Base-by-base conservation (phyloP, 2,329 filamentous ascomycete species). In the Celoporthe dispersa region DNA sequence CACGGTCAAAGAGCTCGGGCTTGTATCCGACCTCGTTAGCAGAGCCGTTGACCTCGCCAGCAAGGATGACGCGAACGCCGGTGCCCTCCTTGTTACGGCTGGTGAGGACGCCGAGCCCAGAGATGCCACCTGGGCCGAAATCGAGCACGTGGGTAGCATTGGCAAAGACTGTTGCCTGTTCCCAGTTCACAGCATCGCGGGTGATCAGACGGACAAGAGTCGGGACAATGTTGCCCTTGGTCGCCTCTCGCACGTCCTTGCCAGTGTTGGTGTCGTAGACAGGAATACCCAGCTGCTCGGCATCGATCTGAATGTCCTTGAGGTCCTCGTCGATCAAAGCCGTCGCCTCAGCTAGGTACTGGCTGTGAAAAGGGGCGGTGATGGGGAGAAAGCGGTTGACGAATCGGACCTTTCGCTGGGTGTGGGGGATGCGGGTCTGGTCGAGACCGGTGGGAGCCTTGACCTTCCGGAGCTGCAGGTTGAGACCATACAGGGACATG, bases 11-110 rank as follows among this genome's bases (percentile, higher is more conserved):
- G 66, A 99, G 87, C 82, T 99, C 96, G 2, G 95, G 92, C 86
- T 99, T 99, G 86, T 98, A 99, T 68, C 96, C 96, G 72, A 99
- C 92, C 81, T 98, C 96, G 41, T 88, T 86, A 71, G 97, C 92
- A 28, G 94, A 94, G 66, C 95, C 95, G 76, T 95, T 93, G 76
- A 99, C 92, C n/a, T 94, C 88, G 73, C 97, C 96, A 59, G 94
- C 96, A 70, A 99, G 87, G 74, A 99, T 97, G 74, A 99, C 94
- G 72, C 95, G 94, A 48, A 99, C 96, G 77, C 96, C 96, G 70
- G 94, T 98, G 73, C 96, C 96, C 80, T 99, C 97, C 85, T 99
- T 99, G 87, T 98, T 99, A 76, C 96, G 93, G 86, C 97, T 98
- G 70, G 96, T 99, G 73, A 99, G 85, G 61, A 97, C 93, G 78